A percentile compares a stretch with the other conserved stretches of the same genome.
Conservation (phyloP, 2,329 filamentous ascomycete species). For the Venturia nashicola region DNA sequence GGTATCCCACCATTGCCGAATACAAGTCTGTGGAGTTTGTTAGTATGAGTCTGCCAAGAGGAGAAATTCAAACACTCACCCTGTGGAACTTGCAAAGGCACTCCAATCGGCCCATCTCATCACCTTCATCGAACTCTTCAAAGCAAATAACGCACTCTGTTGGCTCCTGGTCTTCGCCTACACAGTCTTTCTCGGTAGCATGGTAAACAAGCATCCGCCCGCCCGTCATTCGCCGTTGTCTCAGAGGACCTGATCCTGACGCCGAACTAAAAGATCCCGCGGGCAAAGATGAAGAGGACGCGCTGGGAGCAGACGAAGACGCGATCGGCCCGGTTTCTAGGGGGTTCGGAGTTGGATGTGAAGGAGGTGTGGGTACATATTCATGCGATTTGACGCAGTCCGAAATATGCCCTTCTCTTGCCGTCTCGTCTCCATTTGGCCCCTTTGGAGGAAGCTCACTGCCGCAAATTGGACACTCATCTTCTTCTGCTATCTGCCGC, state of each 20-base stretch:
- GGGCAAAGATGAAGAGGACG: neutral
- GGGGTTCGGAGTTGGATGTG: neutral
- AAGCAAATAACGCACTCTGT: slow-evolving; percentile 54
- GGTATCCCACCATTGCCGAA: slow-evolving; percentile 46
- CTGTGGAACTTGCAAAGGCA: slow-evolving; percentile 54
- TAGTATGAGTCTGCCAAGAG: neutral
- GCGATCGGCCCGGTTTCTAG: neutral
- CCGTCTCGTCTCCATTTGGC: slow-evolving; percentile 24
- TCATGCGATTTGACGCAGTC: slow-evolving; percentile 23
- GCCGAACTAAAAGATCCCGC: neutral
- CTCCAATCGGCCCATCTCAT: slow-evolving; percentile 46
- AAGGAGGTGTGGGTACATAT: slow-evolving; percentile 4
- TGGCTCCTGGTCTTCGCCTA: slow-evolving; percentile 36
- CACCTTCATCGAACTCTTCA: slow-evolving; percentile 49
- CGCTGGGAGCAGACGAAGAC: neutral
- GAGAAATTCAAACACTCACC: slow-evolving; percentile 17
- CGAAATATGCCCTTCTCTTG: slow-evolving; percentile 32
- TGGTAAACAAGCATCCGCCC: slow-evolving; percentile 38
- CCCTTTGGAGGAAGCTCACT: slow-evolving; percentile 49
- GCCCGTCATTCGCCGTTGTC: slow-evolving; percentile 14
- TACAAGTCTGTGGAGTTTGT: slow-evolving; percentile 31
- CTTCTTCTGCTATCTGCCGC: slow-evolving; percentile 46
- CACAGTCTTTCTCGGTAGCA: slow-evolving; percentile 52
- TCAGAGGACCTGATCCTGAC: neutral
- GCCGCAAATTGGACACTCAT: slow-evolving; percentile 70